phyloP scores from a whole-genome alignment of 345 rosid species.

The Raphanus raphanistrum region DNA sequence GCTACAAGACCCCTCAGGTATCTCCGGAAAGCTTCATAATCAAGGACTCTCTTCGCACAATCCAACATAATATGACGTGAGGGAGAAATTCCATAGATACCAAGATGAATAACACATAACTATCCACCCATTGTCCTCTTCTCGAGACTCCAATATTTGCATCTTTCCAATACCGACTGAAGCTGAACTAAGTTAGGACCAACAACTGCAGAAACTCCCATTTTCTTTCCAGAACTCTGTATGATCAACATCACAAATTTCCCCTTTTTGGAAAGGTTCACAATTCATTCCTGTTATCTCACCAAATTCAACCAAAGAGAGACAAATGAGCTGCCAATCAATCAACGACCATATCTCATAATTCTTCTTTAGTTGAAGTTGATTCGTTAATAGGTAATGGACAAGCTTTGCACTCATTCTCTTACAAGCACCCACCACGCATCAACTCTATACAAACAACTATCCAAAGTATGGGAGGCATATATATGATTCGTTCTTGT shows the following conservation, averaged over 20 bases:
- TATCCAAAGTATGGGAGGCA: no score
- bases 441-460: no score
- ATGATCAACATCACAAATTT: background rate
- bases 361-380: background rate
- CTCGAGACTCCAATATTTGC: background rate
- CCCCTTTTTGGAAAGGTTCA: background rate
- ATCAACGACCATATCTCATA: background rate
- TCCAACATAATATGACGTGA: background rate
- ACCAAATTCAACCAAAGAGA: background rate
- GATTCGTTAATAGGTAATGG: background rate
- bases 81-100: background rate
- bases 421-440: no score
- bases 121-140: background rate
- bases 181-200: background rate
- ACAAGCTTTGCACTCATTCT: background rate
- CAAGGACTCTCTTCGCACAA: background rate
- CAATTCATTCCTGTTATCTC: background rate
- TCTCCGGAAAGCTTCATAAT: background rate
- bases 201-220: background rate
- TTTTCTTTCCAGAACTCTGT: background rate
- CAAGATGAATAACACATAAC: background rate
- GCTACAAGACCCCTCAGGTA: background rate
- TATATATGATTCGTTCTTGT: no score
- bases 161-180: background rate
- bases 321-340: background rate